These are phyloP conservation scores for Typha latifolia DNA, from an alignment of 176 grass and related monocot genomes.

Conservation along the genomic window DNA sequence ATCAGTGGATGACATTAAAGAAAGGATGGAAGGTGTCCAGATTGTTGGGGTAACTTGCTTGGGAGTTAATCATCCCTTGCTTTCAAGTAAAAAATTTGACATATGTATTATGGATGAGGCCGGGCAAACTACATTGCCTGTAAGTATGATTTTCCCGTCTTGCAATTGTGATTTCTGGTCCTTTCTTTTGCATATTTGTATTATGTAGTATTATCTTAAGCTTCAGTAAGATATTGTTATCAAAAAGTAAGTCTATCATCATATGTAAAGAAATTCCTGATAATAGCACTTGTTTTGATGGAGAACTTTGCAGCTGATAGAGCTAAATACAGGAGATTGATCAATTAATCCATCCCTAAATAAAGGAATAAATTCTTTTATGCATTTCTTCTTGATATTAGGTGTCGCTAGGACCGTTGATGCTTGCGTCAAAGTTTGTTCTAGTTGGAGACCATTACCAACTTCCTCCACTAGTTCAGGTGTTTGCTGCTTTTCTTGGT, in stretches of 20 bases:
- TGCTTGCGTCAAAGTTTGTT: conserved; percentile 91
- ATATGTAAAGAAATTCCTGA: too few species aligned
- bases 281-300: too few species aligned
- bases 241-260: too few species aligned
- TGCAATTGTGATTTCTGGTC: background rate
- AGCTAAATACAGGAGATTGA: too few species aligned
- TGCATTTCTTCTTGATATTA: conserved; percentile 23
- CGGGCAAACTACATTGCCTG: conserved; percentile 94
- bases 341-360: too few species aligned
- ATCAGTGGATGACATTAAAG: conserved; percentile 68
- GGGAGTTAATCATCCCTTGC: conserved; percentile 80
- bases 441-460: conserved; percentile 97
- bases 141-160: conserved; percentile 19
- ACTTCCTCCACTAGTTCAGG: conserved; percentile 95
- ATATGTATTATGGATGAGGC: conserved; percentile 98
- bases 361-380: background rate
- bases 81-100: conserved; percentile 90
- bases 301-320: too few species aligned
- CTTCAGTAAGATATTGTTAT: too few species aligned
- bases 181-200: background rate
- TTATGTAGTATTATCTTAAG: background rate
- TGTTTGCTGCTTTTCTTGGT: conserved; percentile 16
- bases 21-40: conserved; percentile 72
- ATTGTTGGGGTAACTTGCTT: conserved; percentile 96
- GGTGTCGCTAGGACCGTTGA: conserved; percentile 91